Base-by-base conservation (phyloP, 2,329 filamentous ascomycete species). In the Diaporthe citri region DNA sequence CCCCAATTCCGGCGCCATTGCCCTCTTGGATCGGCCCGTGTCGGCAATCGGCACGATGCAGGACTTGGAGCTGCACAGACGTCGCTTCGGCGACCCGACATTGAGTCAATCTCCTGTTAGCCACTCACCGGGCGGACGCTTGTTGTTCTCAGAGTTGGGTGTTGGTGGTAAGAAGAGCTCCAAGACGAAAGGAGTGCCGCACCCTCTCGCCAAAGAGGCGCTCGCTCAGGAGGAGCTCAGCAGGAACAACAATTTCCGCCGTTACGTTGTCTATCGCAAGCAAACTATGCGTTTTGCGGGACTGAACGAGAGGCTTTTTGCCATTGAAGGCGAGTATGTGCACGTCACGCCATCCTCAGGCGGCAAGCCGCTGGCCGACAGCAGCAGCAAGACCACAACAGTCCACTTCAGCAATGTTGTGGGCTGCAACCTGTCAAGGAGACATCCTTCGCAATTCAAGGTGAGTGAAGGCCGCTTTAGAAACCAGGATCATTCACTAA, bases 271-370 rank as follows among this genome's bases (percentile, higher is more conserved):
- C 22, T 94, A 93, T 86, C 91, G 94, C 77, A 95, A 95, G 83
- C 94, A 96, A 83, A 92, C 93, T 12, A 95, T 97, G 89, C 92
- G 93, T 34, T 93, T 97, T 79, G 92, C 94, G 56, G 92, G 91
- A 5, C 90, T 93, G 80, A 94, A 94, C 76, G 93, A 95, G 79
- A 91, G 94, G 74, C 90, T 95, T 13, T 86, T 97, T 56, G 92
- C 93, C 62, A 94, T 97, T 78, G 94, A 96, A 79, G 94, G 94
- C 75, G 95, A 97, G 82, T 97, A 96, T 82, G 91, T 97, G 76
- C 94, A 96, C 83, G 95, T 97, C 79, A 93, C 95, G 89, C 94
- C 94, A 36, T 88, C 90, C 2, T 90, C 90, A 2, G 89, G 89
- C 13, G 92, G 92, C 51, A 94, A 93, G 81, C 90, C 91, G 15